Evolutionary conservation across 192 early-diverging fungal species (phyloP).

Genomic region (Backusella tuberculispora): DNA sequence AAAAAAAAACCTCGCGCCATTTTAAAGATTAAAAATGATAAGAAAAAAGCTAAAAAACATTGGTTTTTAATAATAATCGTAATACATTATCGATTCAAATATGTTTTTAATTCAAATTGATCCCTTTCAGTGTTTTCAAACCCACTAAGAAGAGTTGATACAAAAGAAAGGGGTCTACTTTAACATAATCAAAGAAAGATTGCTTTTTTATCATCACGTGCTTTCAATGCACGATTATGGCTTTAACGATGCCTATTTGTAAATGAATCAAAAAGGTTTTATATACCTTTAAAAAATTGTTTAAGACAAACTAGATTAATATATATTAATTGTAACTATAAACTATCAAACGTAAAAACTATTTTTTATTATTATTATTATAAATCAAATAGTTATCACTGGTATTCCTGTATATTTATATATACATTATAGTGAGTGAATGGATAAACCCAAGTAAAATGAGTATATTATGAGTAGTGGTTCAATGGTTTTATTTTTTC

Average conservation of each 20-base stretch:
- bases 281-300: not conserved
- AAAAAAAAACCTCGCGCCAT: conserved; percentile 7
- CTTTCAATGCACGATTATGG: no score
- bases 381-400: no score
- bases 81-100: not conserved
- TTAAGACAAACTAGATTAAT: not conserved
- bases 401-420: no score
- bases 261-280: conserved; percentile 13
- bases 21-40: conserved; percentile 5
- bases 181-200: not conserved
- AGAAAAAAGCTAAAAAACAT: conserved; percentile 13
- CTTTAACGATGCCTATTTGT: not conserved
- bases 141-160: not conserved
- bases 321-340: not conserved
- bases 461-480: no score
- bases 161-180: not conserved
- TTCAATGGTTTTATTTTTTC: no score
- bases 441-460: no score
- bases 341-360: not conserved
- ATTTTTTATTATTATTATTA: no score
- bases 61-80: not conserved
- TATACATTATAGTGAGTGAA: no score
- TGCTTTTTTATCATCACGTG: conserved; percentile 1
- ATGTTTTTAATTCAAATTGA: not conserved
- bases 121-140: not conserved